Conservation (phyloP, 208 protist genomes). For the Blechomonas ayalai region DNA sequence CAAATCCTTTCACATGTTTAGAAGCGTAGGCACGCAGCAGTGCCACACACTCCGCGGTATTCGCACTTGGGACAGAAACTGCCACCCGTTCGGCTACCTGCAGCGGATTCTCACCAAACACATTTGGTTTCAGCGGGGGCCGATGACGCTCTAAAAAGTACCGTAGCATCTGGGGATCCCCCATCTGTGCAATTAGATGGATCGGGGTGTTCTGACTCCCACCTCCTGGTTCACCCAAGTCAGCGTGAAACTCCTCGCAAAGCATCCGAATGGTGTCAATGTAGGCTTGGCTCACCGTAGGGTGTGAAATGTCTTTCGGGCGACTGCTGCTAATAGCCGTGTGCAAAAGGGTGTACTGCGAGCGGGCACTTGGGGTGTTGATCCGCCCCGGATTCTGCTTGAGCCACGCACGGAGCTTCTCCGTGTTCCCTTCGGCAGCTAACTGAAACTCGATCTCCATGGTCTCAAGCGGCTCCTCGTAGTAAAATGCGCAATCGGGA, state of each 20-base stretch:
- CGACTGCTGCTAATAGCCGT: slow-evolving; percentile 21
- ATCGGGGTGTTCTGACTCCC: slow-evolving; percentile 36
- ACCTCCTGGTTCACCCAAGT: slow-evolving; percentile 34
- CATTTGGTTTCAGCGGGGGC: slow-evolving; percentile 13
- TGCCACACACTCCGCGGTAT: slow-evolving; percentile 1
- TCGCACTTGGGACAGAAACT: no score
- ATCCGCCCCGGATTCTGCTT: slow-evolving; percentile 26
- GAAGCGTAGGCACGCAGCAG: slow-evolving; percentile 4
- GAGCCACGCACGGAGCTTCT: slow-evolving; percentile 47
- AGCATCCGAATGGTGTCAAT: slow-evolving; percentile 37
- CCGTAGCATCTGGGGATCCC: slow-evolving; percentile 18
- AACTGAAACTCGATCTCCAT: slow-evolving; percentile 34
- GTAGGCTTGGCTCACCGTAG: slow-evolving; percentile 5
- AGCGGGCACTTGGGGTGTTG: slow-evolving; percentile 20
- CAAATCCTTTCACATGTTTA: no score
- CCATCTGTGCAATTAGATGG: slow-evolving; percentile 28
- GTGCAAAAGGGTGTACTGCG: slow-evolving; percentile 42
- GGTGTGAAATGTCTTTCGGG: background rate
- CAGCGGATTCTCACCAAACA: slow-evolving; percentile 24
- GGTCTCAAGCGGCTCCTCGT: no score
- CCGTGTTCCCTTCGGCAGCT: slow-evolving; percentile 30
- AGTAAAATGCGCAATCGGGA: no score
- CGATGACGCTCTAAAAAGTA: slow-evolving; percentile 22
- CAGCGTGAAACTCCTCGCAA: slow-evolving; percentile 54
- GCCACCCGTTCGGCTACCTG: slow-evolving; percentile 2